Evolutionary conservation across 495 filamentous ascomycete species (phyloP), one percentile per base, ranked within the genome.

Genomic region (Aspergillus heteromorphus): DNA sequence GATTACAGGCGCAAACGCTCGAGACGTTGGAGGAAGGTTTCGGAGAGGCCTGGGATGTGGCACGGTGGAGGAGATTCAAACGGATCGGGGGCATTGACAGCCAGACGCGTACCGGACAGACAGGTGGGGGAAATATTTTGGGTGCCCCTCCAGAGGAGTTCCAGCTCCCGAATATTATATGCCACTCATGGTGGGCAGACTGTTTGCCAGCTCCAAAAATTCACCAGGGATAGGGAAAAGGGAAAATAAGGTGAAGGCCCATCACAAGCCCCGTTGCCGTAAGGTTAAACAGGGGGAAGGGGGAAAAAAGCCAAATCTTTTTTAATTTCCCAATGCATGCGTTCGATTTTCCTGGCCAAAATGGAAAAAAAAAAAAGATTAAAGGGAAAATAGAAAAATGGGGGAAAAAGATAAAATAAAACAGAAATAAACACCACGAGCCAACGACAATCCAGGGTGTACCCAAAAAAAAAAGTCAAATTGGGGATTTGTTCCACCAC

Each of bases 41-140:
- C 34, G 34, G 34, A 38, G 10, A 5, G 34, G 34, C 11, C 34
- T 38, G 34, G 34, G 34, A 38, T 38, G 34, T 38, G 34, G 5
- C 11, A 36, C 19, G 18, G 30, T 40, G 10, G 47, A 36, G 40
- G 47, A 49, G 48, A 18, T 11, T 19, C 7, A 48, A 29, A 40
- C 29, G 41, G 11, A 53, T 45, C 52, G 42, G 43, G 21, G 43
- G 40, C 17, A 49, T 19, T 20, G 36, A 41, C 29, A 45, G 23
- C 23, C 7, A n/a, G 34, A 13, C 34, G 13, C 34, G 34, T 38
- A 13, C 34, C n/a, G 11, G 13, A 38, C 34, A 14, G 13, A 38
- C 34, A 14, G 34, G n/a, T 38, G 11, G 11, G 5, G 34, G n/a
- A 13, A n/a, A 38, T 4, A 5, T 4, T 38, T n/a, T n/a, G 5